These are phyloP conservation scores for Lentithecium fluviatile DNA, from an alignment of 495 filamentous ascomycete genomes.

Conservation along the genomic window DNA sequence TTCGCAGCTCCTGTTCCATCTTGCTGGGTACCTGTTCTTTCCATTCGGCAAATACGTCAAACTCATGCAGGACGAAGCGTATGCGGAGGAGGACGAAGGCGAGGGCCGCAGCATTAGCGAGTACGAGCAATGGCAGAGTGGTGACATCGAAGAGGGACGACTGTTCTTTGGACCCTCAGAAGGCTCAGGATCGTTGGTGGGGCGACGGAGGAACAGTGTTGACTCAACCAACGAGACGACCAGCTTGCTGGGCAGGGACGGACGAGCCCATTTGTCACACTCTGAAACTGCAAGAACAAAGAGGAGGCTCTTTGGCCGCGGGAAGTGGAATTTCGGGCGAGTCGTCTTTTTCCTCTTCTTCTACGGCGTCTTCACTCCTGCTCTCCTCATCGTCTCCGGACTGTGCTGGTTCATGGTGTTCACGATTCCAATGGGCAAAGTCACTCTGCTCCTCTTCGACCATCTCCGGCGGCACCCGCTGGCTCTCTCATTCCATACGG, in stretches of 20 bases:
- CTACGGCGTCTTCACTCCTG: slow-evolving; percentile 89
- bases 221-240: slow-evolving; percentile 88
- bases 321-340: slow-evolving; percentile 90
- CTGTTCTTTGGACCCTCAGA: slow-evolving; percentile 91
- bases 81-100: slow-evolving; percentile 94
- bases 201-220: slow-evolving; percentile 82
- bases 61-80: slow-evolving; percentile 87
- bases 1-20: slow-evolving; percentile 76
- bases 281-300: slow-evolving; percentile 61
- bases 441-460: slow-evolving; percentile 82
- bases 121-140: slow-evolving; percentile 98
- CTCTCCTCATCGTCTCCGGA: slow-evolving; percentile 77
- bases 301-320: slow-evolving; percentile 87
- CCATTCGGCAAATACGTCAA: slow-evolving; percentile 96
- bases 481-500: slow-evolving; percentile 88
- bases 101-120: slow-evolving; percentile 99
- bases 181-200: slow-evolving; percentile 69
- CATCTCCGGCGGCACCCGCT: slow-evolving; percentile 92
- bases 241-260: slow-evolving; percentile 75
- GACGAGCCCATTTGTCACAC: slow-evolving; percentile 48
- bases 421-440: slow-evolving; percentile 97
- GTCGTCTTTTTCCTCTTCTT: slow-evolving; percentile 97
- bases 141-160: slow-evolving; percentile 90
- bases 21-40: slow-evolving; percentile 86
- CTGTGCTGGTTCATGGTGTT: slow-evolving; percentile 97